Evolutionary conservation across 179 eudicot genomes (phyloP).

Genomic region (Spinacia oleracea): DNA sequence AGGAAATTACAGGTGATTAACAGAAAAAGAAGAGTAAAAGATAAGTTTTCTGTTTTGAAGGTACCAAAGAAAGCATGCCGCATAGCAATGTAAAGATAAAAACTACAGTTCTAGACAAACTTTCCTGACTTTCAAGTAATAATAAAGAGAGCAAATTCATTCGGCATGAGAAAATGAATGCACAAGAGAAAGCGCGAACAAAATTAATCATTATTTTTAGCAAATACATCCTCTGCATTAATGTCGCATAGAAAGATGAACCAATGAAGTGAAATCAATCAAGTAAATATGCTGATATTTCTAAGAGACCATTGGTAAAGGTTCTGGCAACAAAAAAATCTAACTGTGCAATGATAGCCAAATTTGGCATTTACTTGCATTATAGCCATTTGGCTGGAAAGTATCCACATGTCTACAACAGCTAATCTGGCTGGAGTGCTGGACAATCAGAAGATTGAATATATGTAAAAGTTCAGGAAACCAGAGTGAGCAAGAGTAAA

Average conservation of each 20-base stretch:
- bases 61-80: neutral
- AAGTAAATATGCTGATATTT: neutral
- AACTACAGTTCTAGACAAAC: neutral
- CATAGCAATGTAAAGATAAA: neutral
- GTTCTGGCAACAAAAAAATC: neutral
- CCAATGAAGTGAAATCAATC: neutral
- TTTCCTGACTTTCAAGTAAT: neutral
- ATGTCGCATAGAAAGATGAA: neutral
- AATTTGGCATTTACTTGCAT: constrained; percentile 6
- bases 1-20: neutral
- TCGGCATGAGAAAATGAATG: neutral
- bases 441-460: neutral
- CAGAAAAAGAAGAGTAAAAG: neutral
- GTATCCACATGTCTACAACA: neutral
- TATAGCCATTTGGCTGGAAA: neutral
- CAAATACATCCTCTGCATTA: neutral
- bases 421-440: neutral
- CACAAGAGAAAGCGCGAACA: neutral
- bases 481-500: neutral
- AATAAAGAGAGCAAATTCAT: neutral
- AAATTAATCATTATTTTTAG: neutral
- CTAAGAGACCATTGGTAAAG: neutral
- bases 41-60: neutral
- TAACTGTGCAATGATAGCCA: neutral
- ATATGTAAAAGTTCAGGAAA: neutral